Conservation (phyloP, 306 rosid genomes). For the Begonia masoniana region DNA sequence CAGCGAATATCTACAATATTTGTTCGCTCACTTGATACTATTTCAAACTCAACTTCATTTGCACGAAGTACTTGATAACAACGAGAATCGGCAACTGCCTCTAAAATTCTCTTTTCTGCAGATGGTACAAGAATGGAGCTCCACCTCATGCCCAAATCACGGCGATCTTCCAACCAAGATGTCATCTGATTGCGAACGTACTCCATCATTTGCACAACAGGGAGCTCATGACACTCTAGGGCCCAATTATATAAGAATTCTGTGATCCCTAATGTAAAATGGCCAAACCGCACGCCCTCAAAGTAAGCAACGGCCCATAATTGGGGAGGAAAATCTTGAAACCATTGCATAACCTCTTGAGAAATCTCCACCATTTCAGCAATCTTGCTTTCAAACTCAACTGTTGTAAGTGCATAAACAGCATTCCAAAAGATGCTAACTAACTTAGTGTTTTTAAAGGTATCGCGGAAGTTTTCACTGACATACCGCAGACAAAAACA, state of each 20-base stretch:
- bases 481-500: constrained; percentile 85
- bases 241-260: constrained; percentile 97
- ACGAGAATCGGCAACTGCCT: constrained; percentile 87
- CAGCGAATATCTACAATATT: constrained; percentile 85
- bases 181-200: constrained; percentile 64
- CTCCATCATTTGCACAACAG: constrained; percentile 96
- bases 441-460: constrained; percentile 88
- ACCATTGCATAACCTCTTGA: constrained; percentile 74
- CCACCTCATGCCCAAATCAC: constrained; percentile 69
- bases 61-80: constrained; percentile 98
- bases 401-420: constrained; percentile 90
- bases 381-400: constrained; percentile 83
- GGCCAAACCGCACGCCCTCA: constrained; percentile 91
- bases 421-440: constrained; percentile 97
- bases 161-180: constrained; percentile 66
- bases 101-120: constrained; percentile 74
- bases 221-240: constrained; percentile 95
- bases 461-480: constrained; percentile 87
- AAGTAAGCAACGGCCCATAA: constrained; percentile 97
- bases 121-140: constrained; percentile 86
- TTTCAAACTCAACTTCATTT: constrained; percentile 94
- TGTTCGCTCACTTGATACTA: constrained; percentile 93
- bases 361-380: constrained; percentile 85
- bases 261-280: constrained; percentile 77
- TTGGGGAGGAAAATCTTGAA: constrained; percentile 79